A percentile compares a stretch with the other conserved stretches of the same genome.
These are phyloP conservation scores for Scutellaria barbata DNA, from an alignment of 257 asterid genomes.

Conservation along the genomic window DNA sequence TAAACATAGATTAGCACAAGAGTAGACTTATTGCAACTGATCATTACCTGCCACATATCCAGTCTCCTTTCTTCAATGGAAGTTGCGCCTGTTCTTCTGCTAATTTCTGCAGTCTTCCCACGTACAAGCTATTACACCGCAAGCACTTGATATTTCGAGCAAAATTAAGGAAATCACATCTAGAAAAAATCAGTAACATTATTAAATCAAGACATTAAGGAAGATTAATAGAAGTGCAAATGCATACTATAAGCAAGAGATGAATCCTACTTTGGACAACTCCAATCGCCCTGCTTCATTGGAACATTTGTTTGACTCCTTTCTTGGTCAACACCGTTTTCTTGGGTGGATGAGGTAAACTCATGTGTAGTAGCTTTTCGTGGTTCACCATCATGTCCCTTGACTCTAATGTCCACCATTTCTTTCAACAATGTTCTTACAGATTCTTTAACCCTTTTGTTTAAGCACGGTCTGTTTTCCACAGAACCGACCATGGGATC, in stretches of 20 bases:
- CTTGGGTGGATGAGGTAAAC: slow-evolving; percentile 37
- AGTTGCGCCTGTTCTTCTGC: slow-evolving; percentile 70
- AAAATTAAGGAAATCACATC: slow-evolving; percentile 81
- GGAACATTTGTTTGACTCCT: slow-evolving; percentile 45
- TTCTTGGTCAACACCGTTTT: slow-evolving; percentile 40
- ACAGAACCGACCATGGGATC: slow-evolving; percentile 56
- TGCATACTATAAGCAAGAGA: slow-evolving; percentile 5
- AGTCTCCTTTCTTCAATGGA: slow-evolving; percentile 94
- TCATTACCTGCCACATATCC: slow-evolving; percentile 77
- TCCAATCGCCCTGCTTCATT: slow-evolving; percentile 81
- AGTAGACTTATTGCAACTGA: slow-evolving; percentile 9
- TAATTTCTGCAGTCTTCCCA: slow-evolving; percentile 58
- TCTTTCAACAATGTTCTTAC: slow-evolving; percentile 74
- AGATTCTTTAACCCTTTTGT: slow-evolving; percentile 67
- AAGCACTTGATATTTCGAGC: slow-evolving; percentile 81
- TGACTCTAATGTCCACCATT: slow-evolving; percentile 55
- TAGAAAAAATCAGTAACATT: slow-evolving; percentile 32
- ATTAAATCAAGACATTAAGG: background rate
- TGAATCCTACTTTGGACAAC: slow-evolving; percentile 76
- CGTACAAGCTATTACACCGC: slow-evolving; percentile 57
- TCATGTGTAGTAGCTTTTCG: slow-evolving; percentile 27
- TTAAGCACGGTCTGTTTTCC: slow-evolving; percentile 72
- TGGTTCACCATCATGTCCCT: slow-evolving; percentile 44
- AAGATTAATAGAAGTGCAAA: background rate
- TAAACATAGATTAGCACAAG: background rate